Percentiles rank a stretch among this genome's conserved stretches.
Conservation (phyloP, 73 alveolate species). For the Paramecium caudatum region DNA sequence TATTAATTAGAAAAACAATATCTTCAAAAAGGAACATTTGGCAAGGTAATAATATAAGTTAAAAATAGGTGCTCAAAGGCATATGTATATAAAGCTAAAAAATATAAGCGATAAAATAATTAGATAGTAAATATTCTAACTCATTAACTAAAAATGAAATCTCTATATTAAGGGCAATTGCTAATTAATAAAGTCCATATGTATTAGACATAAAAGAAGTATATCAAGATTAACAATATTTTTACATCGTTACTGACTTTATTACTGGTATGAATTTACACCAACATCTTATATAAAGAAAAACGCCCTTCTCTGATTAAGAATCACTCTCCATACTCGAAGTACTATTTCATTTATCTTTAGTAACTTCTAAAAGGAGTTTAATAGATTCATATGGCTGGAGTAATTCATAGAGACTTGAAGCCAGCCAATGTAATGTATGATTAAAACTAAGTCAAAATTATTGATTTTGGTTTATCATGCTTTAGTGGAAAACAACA, state of each 20-base stretch:
- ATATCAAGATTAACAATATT: not conserved
- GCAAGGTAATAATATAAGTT: not conserved
- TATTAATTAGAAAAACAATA: not conserved
- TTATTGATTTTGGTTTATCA: slow-evolving; percentile 85
- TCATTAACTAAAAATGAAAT: slow-evolving; percentile 37
- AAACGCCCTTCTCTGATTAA: slow-evolving; percentile 11
- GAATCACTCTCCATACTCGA: slow-evolving; percentile 17
- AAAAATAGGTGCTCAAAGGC: slow-evolving; percentile 36
- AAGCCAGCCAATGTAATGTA: slow-evolving; percentile 85
- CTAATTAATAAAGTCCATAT: not conserved
- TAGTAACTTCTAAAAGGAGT: slow-evolving; percentile 84
- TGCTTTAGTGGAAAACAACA: slow-evolving; percentile 36
- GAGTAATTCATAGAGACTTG: slow-evolving; percentile 83
- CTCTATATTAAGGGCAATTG: not conserved
- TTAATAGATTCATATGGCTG: slow-evolving; percentile 82
- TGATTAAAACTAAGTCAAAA: slow-evolving; percentile 82
- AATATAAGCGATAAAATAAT: not conserved
- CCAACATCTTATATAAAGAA: not conserved
- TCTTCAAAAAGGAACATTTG: slow-evolving; percentile 38
- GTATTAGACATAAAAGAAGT: slow-evolving; percentile 24
- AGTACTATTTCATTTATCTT: slow-evolving; percentile 11
- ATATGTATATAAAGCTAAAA: not conserved
- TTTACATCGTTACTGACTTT: slow-evolving; percentile 28
- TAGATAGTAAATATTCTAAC: slow-evolving; percentile 13
- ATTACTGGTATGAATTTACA: slow-evolving; percentile 4